These are phyloP conservation scores for Primulina eburnea DNA, from an alignment of 257 asterid species.

Conservation along the genomic window DNA sequence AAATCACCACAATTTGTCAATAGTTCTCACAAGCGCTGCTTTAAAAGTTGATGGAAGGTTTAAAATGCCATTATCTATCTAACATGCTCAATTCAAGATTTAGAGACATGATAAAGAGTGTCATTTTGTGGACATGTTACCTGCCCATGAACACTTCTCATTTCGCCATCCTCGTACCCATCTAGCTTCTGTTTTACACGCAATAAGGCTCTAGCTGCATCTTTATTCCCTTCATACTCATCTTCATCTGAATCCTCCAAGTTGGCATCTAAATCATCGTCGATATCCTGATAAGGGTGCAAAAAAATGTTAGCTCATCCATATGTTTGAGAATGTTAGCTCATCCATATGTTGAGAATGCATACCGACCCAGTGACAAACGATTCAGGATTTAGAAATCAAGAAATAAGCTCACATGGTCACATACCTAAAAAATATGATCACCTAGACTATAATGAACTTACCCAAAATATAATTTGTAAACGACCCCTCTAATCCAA, in stretches of 20 bases:
- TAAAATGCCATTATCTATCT: conserved; percentile 1
- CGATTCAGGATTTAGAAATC: neutral
- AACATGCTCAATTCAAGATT: conserved; percentile 15
- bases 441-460: neutral
- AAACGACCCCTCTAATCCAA: no score
- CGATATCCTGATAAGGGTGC: conserved; percentile 54
- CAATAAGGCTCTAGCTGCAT: conserved; percentile 96
- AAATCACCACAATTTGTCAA: neutral
- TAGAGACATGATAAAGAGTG: neutral
- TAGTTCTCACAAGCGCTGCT: no score
- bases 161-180: conserved; percentile 98
- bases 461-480: neutral
- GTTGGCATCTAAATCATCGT: conserved; percentile 67
- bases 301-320: conserved; percentile 26
- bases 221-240: conserved; percentile 86
- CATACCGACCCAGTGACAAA: neutral
- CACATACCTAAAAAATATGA: neutral
- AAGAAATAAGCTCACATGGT: neutral
- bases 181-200: conserved; percentile 98
- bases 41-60: neutral
- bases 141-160: conserved; percentile 95
- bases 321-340: no score
- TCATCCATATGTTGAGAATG: conserved; percentile 10
- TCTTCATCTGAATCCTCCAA: conserved; percentile 73
- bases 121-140: conserved; percentile 35